A percentile compares a stretch with the other conserved stretches of the same genome.
Evolutionary conservation across 306 rosid genomes (phyloP).

Genomic region (Styphnolobium japonicum): DNA sequence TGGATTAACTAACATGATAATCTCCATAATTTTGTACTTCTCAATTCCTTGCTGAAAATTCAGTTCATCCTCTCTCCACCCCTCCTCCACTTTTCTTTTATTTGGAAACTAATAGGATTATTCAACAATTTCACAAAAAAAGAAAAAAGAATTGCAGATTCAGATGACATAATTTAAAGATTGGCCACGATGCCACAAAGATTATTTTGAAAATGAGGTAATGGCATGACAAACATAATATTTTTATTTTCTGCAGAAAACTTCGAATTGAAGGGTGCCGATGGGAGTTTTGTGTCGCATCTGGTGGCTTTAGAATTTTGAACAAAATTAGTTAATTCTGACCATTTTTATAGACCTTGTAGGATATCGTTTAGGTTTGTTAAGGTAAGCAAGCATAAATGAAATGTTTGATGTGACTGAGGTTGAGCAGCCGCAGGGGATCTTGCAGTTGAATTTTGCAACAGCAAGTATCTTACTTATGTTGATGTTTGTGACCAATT

Average conservation of each 20-base stretch:
- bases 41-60: neutral
- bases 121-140: neutral
- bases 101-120: neutral
- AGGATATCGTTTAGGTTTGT: slow-evolving; percentile 11
- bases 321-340: neutral
- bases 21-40: neutral
- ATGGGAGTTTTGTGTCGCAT: neutral
- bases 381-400: neutral
- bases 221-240: neutral
- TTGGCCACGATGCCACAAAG: neutral
- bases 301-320: neutral
- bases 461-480: neutral
- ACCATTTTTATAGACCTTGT: neutral
- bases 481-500: neutral
- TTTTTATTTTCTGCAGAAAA: neutral
- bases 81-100: too few relatives aligned
- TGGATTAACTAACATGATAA: neutral
- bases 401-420: neutral
- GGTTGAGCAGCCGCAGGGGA: neutral
- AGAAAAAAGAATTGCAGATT: neutral
- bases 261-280: neutral
- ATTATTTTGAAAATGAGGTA: neutral
- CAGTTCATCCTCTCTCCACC: neutral
- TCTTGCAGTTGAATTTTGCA: slow-evolving; percentile 19
- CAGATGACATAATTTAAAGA: neutral